phyloP scores from a whole-genome alignment of 306 rosid species.

The Datisca glomerata region DNA sequence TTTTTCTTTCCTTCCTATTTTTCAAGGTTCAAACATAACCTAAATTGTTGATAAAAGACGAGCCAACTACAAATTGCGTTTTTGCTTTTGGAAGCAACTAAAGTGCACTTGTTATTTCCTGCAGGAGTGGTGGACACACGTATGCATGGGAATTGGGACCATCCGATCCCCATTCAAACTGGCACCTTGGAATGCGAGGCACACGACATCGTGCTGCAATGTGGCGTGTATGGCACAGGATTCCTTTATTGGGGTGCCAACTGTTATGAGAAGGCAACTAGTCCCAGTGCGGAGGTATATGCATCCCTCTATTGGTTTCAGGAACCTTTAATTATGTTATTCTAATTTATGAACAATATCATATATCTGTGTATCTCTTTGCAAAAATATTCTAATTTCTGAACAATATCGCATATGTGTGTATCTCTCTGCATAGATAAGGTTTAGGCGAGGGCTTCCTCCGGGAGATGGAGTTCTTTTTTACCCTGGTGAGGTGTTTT shows the following conservation, averaged over 20 bases:
- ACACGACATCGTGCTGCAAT: constrained; percentile 98
- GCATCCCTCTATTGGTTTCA: neutral
- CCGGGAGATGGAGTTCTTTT: constrained; percentile 95
- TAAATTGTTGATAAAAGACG: no score
- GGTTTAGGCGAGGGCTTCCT: constrained; percentile 93
- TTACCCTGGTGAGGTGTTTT: constrained; percentile 96
- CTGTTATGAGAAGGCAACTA: constrained; percentile 92
- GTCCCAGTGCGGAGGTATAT: constrained; percentile 84
- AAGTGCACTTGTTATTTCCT: constrained; percentile 16
- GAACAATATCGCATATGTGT: constrained; percentile 4
- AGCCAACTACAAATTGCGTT: neutral
- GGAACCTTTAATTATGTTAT: constrained; percentile 5
- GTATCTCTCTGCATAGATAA: constrained; percentile 39
- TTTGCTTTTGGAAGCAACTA: constrained; percentile 15
- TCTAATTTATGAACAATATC: constrained; percentile 6
- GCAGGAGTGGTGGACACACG: constrained; percentile 99
- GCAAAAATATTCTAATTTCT: no score
- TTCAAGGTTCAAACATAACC: no score
- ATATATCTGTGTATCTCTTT: constrained; percentile 2
- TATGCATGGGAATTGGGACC: constrained; percentile 99
- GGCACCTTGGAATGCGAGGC: constrained; percentile 99
- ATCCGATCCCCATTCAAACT: constrained; percentile 93
- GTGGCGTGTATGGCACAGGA: constrained; percentile 99
- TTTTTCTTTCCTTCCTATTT: no score
- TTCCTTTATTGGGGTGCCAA: constrained; percentile 99